Conservation (phyloP, 1,284 basidiomycete genomes). For the Ustilago cynodontis region DNA sequence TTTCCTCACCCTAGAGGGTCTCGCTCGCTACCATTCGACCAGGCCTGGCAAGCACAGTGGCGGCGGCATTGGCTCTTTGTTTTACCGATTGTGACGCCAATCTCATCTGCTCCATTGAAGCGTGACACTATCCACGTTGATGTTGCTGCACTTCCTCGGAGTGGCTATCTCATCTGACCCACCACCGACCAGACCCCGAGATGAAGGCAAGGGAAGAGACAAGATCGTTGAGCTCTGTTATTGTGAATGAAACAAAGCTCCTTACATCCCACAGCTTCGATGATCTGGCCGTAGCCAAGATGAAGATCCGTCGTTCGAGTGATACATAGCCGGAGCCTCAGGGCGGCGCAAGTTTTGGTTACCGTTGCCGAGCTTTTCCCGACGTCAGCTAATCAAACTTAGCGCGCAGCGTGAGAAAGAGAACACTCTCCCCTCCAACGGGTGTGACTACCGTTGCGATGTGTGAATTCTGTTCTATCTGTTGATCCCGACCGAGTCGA, state of each 20-base stretch:
- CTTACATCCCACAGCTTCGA: not conserved
- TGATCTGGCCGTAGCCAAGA: not conserved
- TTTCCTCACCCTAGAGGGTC: not conserved
- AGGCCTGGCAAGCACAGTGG: not conserved
- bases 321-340: constrained; percentile 1
- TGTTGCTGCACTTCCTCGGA: no score
- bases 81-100: not conserved
- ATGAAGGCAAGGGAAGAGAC: not conserved
- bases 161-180: not conserved
- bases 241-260: no score
- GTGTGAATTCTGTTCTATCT: no score
- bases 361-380: constrained; percentile 1
- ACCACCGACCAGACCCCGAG: not conserved
- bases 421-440: no score
- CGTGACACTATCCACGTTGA: no score
- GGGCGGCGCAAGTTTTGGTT: not conserved
- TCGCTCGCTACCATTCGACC: not conserved
- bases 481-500: not conserved
- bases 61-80: not conserved
- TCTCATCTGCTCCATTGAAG: no score
- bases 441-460: no score
- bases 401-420: not conserved
- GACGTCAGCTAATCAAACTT: constrained; percentile 1
- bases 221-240: not conserved
- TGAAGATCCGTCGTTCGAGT: not conserved